Evolutionary conservation across 2,329 filamentous ascomycete species (phyloP).

Genomic region (Chaetomium sp.): DNA sequence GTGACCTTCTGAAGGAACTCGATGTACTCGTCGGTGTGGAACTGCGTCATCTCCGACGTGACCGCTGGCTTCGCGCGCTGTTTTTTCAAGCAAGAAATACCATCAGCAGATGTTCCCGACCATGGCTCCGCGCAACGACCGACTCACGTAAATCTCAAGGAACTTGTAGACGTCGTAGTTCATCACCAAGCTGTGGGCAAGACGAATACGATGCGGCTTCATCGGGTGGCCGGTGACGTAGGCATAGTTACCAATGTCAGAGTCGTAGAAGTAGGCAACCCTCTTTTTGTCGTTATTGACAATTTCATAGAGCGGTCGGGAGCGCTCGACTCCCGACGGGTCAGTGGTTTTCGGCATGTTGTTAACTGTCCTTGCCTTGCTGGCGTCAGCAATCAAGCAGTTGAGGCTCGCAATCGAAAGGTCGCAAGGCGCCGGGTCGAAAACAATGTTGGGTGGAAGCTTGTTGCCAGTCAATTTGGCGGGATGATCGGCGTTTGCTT

Average conservation of each 20-base stretch:
- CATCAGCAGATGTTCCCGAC: background rate
- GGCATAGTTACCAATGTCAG: slow-evolving; percentile 96
- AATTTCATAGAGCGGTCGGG: slow-evolving; percentile 51
- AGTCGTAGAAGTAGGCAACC: slow-evolving; percentile 98
- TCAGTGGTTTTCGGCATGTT: slow-evolving; percentile 37
- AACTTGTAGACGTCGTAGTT: slow-evolving; percentile 95
- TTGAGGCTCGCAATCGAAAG: background rate
- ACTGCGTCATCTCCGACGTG: slow-evolving; percentile 86
- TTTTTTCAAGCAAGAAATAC: slow-evolving; percentile 19
- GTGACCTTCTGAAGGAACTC: slow-evolving; percentile 94
- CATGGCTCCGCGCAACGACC: slow-evolving; percentile 38
- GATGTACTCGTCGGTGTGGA: slow-evolving; percentile 94
- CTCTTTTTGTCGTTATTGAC: slow-evolving; percentile 64
- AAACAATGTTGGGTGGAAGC: background rate
- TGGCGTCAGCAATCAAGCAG: too few relatives aligned
- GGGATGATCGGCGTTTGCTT: background rate
- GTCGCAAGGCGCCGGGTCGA: background rate
- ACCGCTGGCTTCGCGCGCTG: slow-evolving; percentile 85
- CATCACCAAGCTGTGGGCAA: slow-evolving; percentile 95
- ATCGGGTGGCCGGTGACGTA: slow-evolving; percentile 97
- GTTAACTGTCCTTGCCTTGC: background rate
- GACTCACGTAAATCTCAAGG: slow-evolving; percentile 89
- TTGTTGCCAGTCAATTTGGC: background rate
- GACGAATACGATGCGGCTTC: slow-evolving; percentile 94
- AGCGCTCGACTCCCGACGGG: slow-evolving; percentile 44